Percentiles rank a stretch among this genome's conserved stretches.
phyloP scores from a whole-genome alignment of 768 basidiomycete genomes.

The Epithele typhae region DNA sequence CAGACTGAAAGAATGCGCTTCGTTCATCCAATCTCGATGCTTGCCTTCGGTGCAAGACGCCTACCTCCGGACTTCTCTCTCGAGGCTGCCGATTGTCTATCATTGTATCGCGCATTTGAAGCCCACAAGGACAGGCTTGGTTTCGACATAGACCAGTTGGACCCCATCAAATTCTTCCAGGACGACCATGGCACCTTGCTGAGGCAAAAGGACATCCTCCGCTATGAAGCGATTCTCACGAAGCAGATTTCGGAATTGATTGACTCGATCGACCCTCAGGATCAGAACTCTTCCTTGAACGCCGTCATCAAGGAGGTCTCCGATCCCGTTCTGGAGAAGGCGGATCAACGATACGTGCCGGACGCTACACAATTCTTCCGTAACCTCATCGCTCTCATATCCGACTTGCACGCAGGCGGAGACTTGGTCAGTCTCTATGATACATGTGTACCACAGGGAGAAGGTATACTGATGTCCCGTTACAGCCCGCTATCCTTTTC shows the following conservation, averaged over 20 bases:
- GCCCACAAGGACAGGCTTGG: conserved; percentile 5
- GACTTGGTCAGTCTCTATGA: conserved; percentile 44
- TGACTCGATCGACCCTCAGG: conserved; percentile 30
- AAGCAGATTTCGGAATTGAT: conserved; percentile 34
- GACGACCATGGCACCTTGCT: conserved; percentile 30
- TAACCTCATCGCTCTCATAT: conserved; percentile 49
- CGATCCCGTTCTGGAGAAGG: conserved; percentile 30
- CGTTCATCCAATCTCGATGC: conserved; percentile 58
- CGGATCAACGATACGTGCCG: conserved; percentile 32
- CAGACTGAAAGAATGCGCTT: conserved; percentile 42
- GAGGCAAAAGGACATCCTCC: conserved; percentile 55
- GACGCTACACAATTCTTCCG: conserved; percentile 26
- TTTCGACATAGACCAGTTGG: conserved; percentile 29
- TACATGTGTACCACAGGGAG: neutral
- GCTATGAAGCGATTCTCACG: conserved; percentile 55
- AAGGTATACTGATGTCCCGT: neutral
- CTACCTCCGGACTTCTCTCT: conserved; percentile 62
- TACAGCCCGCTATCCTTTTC: conserved; percentile 64
- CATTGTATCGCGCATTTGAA: conserved; percentile 44
- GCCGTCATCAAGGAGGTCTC: conserved; percentile 37
- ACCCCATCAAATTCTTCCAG: conserved; percentile 45
- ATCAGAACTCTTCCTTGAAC: conserved; percentile 30
- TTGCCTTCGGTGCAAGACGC: conserved; percentile 46
- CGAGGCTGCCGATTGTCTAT: conserved; percentile 54
- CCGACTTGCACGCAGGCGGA: conserved; percentile 50